These are phyloP conservation scores for Aspergillus melleus DNA, from an alignment of 2,329 filamentous ascomycete genomes.

Conservation along the genomic window DNA sequence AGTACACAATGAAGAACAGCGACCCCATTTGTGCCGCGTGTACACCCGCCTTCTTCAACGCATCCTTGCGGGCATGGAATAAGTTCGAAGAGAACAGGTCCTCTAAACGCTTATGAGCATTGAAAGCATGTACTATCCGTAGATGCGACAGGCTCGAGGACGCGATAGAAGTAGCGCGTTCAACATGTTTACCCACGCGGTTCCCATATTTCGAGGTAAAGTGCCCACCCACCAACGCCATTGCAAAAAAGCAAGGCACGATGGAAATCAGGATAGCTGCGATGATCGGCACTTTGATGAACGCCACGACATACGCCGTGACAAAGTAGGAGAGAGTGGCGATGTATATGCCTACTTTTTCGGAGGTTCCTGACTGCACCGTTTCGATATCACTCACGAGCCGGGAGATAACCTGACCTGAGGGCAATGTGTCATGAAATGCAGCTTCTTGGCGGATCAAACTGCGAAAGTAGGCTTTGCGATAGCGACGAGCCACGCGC, in stretches of 20 bases:
- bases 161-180: constrained; percentile 61
- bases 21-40: constrained; percentile 59
- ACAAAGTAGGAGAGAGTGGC: constrained; percentile 65
- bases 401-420: constrained; percentile 62
- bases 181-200: constrained; percentile 52
- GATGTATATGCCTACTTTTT: constrained; percentile 68
- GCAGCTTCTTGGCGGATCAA: constrained; percentile 61
- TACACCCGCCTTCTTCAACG: constrained; percentile 57
- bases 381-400: constrained; percentile 65
- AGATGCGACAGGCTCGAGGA: constrained; percentile 62
- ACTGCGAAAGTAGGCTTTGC: constrained; percentile 59
- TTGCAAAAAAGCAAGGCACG: constrained; percentile 61
- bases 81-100: constrained; percentile 57
- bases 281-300: constrained; percentile 62
- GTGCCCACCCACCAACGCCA: constrained; percentile 56
- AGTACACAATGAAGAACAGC: constrained; percentile 67
- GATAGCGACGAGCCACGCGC: constrained; percentile 61
- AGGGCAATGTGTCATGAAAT: constrained; percentile 63
- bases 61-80: constrained; percentile 50
- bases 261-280: constrained; percentile 65
- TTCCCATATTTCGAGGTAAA: constrained; percentile 52
- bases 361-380: constrained; percentile 66
- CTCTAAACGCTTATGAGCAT: constrained; percentile 59
- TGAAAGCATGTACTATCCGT: constrained; percentile 63
- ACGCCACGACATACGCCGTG: constrained; percentile 65